Conservation (phyloP, 83 land plant genomes). For the Isoetes engelmannii region DNA sequence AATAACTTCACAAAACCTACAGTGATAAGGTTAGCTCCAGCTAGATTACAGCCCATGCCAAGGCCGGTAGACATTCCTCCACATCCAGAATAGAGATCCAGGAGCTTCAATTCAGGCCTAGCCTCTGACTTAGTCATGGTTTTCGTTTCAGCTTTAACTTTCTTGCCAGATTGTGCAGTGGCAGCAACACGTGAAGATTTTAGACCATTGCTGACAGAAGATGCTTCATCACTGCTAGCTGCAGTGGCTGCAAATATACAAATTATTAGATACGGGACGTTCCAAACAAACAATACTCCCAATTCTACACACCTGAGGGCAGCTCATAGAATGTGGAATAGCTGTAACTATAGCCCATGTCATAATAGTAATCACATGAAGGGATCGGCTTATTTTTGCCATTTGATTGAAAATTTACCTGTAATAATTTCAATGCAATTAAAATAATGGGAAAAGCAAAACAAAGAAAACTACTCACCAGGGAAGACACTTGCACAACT, state of each 20-base stretch:
- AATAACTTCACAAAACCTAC: slow-evolving; percentile 34
- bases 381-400: slow-evolving; percentile 21
- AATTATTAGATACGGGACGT: background rate
- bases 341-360: slow-evolving; percentile 55
- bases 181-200: slow-evolving; percentile 22
- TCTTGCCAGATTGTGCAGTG: slow-evolving; percentile 15
- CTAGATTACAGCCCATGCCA: slow-evolving; percentile 52
- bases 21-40: slow-evolving; percentile 58
- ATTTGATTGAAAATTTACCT: background rate
- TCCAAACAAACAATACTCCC: background rate
- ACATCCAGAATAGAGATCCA: slow-evolving; percentile 90
- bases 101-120: slow-evolving; percentile 29
- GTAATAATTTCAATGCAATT: background rate
- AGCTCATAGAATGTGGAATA: slow-evolving; percentile 56
- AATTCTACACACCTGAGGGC: slow-evolving; percentile 31
- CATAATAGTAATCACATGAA: slow-evolving; percentile 66
- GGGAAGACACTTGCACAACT: slow-evolving; percentile 43
- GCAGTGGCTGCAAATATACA: slow-evolving; percentile 25
- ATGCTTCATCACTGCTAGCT: slow-evolving; percentile 24
- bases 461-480: slow-evolving; percentile 31
- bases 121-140: background rate
- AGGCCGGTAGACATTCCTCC: slow-evolving; percentile 98
- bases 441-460: background rate
- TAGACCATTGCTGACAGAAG: slow-evolving; percentile 18
- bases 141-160: slow-evolving; percentile 11